Base-by-base conservation (phyloP, 1,284 basidiomycete genomes). In the Cryptococcus sp. region DNA sequence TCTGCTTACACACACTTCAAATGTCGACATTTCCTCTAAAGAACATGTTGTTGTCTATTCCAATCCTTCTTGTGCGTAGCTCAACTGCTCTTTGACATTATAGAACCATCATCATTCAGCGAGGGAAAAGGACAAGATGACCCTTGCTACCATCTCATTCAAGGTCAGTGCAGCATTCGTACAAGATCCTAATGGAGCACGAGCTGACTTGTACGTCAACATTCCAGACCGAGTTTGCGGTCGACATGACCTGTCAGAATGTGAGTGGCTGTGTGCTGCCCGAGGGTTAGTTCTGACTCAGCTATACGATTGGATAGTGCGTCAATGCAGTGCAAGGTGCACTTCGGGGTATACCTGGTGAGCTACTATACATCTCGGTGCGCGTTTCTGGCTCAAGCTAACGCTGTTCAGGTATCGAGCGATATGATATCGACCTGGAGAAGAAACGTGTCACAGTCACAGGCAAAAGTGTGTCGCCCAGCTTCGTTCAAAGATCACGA, bases 231-330 rank as follows among this genome's bases (percentile, higher is more conserved):
- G 77, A 79, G 61, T 79, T 79, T 50, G 77, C 77, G 52, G 77
- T 79, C 58, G 77, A 79, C 59, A 78, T 79, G 77, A 79, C 77
- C 5, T 79, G 77, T 57, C 70, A 79, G 55, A 74, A 64, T 45
- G 75, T 76, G 45, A 55, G 73, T 62, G 20, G 10, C n/a, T 16
- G 20, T 3, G 13, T 16, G 10, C 7, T 37, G 25, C 16, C 20
- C 16, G 20, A 43, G 15, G 41, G 23, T 26, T 7, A 43, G 46
- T 41, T 8, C 46, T 46, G 26, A 44, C 39, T 43, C 15, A 53
- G n/a, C 17, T 41, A 16, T 10, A 54, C 50, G n/a, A 45, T 40
- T 5, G 7, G 41, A 44, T 55, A 77, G 75, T 80, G 78, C 58
- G 78, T 80, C 38, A 63, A 70, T 26, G 70, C 74, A 6, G 75